Evolutionary conservation across 495 filamentous ascomycete species (phyloP).

Genomic region (Lindgomyces ingoldianus): DNA sequence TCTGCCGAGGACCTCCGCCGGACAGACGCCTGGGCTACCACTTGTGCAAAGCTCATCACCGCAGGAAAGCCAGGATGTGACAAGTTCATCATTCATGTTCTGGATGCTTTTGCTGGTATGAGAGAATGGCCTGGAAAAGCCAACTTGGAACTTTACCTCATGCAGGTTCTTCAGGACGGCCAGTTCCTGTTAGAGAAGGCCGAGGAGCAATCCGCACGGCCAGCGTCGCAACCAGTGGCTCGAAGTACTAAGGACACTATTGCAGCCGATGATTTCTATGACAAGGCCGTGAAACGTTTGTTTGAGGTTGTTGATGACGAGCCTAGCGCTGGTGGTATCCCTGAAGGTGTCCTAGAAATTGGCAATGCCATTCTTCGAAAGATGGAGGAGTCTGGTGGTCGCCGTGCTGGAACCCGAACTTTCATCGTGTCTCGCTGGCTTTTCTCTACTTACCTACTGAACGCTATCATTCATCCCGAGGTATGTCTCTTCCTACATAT

Average conservation of each 20-base stretch:
- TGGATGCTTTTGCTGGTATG: conserved; percentile 83
- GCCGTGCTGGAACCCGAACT: conserved; percentile 69
- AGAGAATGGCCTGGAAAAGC: conserved; percentile 85
- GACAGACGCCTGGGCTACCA: conserved; percentile 81
- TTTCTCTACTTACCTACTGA: conserved; percentile 81
- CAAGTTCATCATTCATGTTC: conserved; percentile 65
- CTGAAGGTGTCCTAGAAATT: conserved; percentile 77
- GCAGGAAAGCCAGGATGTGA: conserved; percentile 59
- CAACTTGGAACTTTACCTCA: conserved; percentile 89
- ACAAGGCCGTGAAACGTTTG: conserved; percentile 74
- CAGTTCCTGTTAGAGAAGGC: conserved; percentile 81
- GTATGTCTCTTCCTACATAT: conserved; percentile 49
- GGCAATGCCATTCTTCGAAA: conserved; percentile 78
- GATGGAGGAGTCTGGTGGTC: conserved; percentile 66
- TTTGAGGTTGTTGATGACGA: conserved; percentile 83
- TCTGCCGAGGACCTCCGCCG: conserved; percentile 71
- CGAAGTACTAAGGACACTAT: conserved; percentile 69
- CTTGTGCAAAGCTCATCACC: conserved; percentile 77
- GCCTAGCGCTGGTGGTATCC: conserved; percentile 74
- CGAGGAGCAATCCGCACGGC: conserved; percentile 60
- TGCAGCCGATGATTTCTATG: conserved; percentile 87
- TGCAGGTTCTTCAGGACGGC: conserved; percentile 89
- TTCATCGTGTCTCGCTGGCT: conserved; percentile 90
- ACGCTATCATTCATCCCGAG: conserved; percentile 87
- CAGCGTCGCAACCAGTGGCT: conserved; percentile 64